Percentiles rank a stretch among this genome's conserved stretches.
These are phyloP conservation scores for Silene coronaria DNA, from an alignment of 179 eudicot genomes.

Conservation along the genomic window DNA sequence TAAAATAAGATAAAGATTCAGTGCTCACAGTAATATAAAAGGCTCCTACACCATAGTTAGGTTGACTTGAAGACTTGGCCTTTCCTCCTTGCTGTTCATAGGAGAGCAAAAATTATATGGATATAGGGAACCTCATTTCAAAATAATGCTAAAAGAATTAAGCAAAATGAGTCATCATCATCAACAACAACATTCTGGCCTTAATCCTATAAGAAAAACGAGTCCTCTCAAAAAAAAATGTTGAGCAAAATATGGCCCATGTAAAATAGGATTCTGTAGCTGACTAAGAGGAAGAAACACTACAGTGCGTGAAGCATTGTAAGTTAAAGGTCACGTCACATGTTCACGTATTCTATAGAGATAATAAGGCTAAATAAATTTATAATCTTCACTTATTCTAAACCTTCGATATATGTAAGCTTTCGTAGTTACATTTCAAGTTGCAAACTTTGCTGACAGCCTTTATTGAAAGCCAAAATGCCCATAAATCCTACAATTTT, in stretches of 20 bases:
- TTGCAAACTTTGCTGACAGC: background rate
- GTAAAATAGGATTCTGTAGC: background rate
- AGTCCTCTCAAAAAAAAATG: too few relatives aligned
- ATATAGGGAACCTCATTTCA: background rate
- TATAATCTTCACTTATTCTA: background rate
- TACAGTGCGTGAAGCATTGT: background rate
- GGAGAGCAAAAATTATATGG: constrained; percentile 2
- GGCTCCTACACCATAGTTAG: constrained; percentile 39
- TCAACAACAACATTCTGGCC: background rate
- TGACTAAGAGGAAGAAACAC: background rate
- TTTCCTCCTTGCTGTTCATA: constrained; percentile 30
- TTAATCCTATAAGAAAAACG: too few relatives aligned
- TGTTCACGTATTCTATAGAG: background rate
- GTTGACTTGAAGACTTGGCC: constrained; percentile 37
- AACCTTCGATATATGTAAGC: background rate
- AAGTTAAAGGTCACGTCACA: background rate
- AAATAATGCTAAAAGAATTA: background rate
- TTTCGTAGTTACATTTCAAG: background rate
- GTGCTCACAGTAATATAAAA: constrained; percentile 41
- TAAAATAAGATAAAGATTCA: background rate
- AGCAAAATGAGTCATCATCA: background rate
- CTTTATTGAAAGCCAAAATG: background rate
- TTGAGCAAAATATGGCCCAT: too few relatives aligned
- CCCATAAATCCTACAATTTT: background rate
- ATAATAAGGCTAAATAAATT: background rate